Evolutionary conservation across 1,284 basidiomycete species (phyloP).

Genomic region (Mycena sp.): DNA sequence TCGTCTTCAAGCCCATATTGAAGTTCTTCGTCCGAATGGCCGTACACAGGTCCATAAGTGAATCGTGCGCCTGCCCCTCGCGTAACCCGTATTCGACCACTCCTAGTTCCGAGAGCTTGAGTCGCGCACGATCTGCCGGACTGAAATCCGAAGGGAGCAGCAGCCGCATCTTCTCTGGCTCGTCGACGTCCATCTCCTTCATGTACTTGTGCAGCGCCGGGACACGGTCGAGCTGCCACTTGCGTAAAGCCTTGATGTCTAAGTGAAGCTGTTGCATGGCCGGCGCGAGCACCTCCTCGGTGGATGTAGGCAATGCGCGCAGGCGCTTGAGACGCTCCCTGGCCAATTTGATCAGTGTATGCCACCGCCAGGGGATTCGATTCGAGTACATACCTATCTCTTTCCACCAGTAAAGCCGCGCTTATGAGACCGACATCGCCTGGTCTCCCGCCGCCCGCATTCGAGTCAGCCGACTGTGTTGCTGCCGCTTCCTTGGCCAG

Average conservation of each 20-base stretch:
- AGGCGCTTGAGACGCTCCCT: not conserved
- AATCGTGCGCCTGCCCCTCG: not conserved
- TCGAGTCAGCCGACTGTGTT: too few relatives aligned
- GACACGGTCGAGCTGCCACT: not conserved
- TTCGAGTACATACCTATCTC: not conserved
- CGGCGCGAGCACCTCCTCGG: not conserved
- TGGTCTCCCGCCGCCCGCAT: too few relatives aligned
- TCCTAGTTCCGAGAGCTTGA: too few relatives aligned
- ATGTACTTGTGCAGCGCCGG: not conserved
- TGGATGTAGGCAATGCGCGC: not conserved
- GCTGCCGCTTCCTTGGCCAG: too few relatives aligned
- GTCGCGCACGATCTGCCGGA: too few relatives aligned
- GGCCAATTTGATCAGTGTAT: not conserved
- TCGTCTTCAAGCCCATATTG: slow-evolving; percentile 29
- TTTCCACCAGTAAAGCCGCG: not conserved
- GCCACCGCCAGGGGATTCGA: not conserved
- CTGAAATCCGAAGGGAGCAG: not conserved
- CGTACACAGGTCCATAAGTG: not conserved
- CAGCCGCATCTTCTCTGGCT: not conserved
- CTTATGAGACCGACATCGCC: too few relatives aligned
- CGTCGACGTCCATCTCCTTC: not conserved
- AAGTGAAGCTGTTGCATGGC: too few relatives aligned
- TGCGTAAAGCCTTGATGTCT: not conserved
- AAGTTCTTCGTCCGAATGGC: slow-evolving; percentile 30
- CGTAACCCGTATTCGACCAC: slow-evolving; percentile 1